Evolutionary conservation across 495 filamentous ascomycete species (phyloP).

Genomic region (Penicillium paradoxum): DNA sequence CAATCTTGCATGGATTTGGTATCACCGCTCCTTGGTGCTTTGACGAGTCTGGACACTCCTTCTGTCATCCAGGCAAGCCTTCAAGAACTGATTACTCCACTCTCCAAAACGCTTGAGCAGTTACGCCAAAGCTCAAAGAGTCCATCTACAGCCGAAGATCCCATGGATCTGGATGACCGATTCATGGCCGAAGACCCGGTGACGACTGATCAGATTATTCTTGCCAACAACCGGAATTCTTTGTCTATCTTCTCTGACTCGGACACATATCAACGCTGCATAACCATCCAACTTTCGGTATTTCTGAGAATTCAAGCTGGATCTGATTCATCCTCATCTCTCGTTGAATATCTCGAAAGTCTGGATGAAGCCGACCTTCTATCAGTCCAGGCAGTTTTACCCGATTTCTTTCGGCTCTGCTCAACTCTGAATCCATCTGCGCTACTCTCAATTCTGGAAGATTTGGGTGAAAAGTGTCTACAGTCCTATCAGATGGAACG

Average conservation of each 20-base stretch:
- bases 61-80: conserved; percentile 20
- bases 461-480: conserved; percentile 57
- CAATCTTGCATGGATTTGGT: conserved; percentile 34
- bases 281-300: conserved; percentile 36
- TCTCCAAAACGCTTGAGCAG: conserved; percentile 41
- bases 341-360: conserved; percentile 55
- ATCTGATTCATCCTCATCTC: conserved; percentile 31
- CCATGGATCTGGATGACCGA: conserved; percentile 76
- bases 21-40: conserved; percentile 27
- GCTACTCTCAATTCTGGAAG: conserved; percentile 44
- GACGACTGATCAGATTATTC: conserved; percentile 19
- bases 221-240: conserved; percentile 28
- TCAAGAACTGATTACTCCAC: conserved; percentile 23
- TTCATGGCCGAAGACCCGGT: conserved; percentile 53
- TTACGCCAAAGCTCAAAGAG: conserved; percentile 26
- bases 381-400: conserved; percentile 46
- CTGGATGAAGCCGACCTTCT: conserved; percentile 58
- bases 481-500: conserved; percentile 58
- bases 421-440: conserved; percentile 31
- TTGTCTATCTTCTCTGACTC: conserved; percentile 25
- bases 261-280: conserved; percentile 32
- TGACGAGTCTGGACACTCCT: conserved; percentile 9
- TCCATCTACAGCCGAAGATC: conserved; percentile 35
- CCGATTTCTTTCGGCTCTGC: conserved; percentile 37
- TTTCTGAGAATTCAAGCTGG: conserved; percentile 28